Evolutionary conservation across 1,284 basidiomycete species (phyloP), one percentile per base, ranked within the genome.

Genomic region (Cerioporus squamosus): DNA sequence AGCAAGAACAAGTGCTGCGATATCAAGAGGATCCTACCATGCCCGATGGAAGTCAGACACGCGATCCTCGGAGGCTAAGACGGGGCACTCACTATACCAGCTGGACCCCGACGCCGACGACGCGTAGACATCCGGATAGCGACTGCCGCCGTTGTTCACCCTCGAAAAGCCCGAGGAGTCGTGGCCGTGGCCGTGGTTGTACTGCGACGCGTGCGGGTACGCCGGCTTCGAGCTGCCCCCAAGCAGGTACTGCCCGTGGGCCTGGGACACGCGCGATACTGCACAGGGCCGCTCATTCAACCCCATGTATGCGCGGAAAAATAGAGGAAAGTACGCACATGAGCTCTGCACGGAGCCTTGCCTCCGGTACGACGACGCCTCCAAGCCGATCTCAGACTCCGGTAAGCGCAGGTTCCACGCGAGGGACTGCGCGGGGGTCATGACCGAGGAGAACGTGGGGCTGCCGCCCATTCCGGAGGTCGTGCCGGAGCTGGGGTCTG

Each of bases 381-480:
- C 48, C n/a, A 50, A 3, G 38, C 54, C 53, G 44, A 61, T 15
- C n/a, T 55, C 57, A 17, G 18, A 45, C 22, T 51, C 54, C 9
- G 50, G 49, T 24, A 54, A 62, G 38, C 60, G 57, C 52, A 66
- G 47, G 43, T 56, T 59, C 68, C 68, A 70, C 10, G 57, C 50
- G 15, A 70, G 53, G 4, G 60, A 61, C 47, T 70, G 66, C 43
- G 68, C 68, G 46, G 68, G 68, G 12, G 68, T 70, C 64, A 67
- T 64, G 58, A 68, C 61, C 5, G 40, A 18, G 14, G 65, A 52
- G 55, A 70, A 70, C 26, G 51, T 55, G 5, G 57, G 55, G 36
- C 59, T 60, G 22, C 45, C 44, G 43, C 56, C 38, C 38, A 50
- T n/a, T 7, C 43, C 42, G 17, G 54, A 44, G 15, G 23, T 42